Percentiles rank a stretch among this genome's conserved stretches.
Evolutionary conservation across 257 asterid genomes (phyloP).

Genomic region (Solanum chilense): DNA sequence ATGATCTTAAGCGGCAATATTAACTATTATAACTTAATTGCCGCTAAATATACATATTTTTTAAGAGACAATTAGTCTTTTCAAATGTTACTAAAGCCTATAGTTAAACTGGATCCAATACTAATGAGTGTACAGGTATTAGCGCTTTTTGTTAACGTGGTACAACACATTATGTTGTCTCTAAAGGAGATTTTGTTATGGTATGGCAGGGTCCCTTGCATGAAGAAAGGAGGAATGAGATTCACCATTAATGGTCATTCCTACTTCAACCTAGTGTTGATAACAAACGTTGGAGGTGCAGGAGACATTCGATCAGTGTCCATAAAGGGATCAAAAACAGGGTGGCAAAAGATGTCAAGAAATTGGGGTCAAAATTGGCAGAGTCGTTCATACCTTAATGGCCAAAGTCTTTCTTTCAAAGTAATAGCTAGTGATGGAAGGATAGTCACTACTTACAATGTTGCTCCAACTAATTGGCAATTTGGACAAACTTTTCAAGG

Average conservation of each 20-base stretch:
- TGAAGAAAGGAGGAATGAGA: conserved; percentile 43
- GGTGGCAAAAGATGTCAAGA: conserved; percentile 40
- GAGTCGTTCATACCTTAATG: conserved; percentile 23
- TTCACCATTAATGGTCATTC: conserved; percentile 48
- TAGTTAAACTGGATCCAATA: not conserved
- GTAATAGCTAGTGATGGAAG: conserved; percentile 39
- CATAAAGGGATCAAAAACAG: conserved; percentile 34
- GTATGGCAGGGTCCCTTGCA: conserved; percentile 26
- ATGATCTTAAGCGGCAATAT: not conserved
- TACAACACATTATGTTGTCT: not conserved
- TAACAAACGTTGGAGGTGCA: conserved; percentile 49
- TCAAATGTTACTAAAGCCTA: no score
- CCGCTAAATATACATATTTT: not conserved
- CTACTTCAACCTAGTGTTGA: conserved; percentile 34
- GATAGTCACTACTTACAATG: conserved; percentile 17
- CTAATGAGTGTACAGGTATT: not conserved
- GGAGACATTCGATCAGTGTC: conserved; percentile 39
- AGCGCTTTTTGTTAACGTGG: not conserved
- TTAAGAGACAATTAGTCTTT: not conserved
- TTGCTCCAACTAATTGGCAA: conserved; percentile 33
- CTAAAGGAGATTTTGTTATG: not conserved
- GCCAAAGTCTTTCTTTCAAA: conserved; percentile 38
- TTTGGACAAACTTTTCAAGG: conserved; percentile 57
- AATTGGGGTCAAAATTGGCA: conserved; percentile 70
- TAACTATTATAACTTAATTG: no score